Base-by-base conservation (phyloP, 306 rosid genomes). In the Acacia melanoxylon region DNA sequence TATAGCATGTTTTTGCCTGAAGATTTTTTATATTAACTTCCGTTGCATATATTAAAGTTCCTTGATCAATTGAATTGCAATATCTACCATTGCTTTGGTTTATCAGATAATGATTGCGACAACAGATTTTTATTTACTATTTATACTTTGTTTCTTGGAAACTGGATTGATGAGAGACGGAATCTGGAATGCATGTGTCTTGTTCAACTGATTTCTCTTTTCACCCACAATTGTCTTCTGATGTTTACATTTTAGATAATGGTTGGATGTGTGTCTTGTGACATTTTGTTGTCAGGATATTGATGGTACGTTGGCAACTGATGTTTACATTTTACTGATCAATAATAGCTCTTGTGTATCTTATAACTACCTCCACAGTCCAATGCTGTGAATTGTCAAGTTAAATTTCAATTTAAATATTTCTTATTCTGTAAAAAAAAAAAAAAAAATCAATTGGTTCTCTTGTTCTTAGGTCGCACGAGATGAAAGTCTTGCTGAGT, bases 251-350 rank as follows among this genome's bases (percentile, higher is more conserved):
- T 74, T 69, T 63, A 68, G 65, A 74, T 81, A 75, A 51, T 71
- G 42, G 56, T 78, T 51, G 24, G n/a, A 44, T 37, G n/a, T 65
- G 19, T 82, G 42, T 59, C 79, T 56, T 61, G 11, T 76, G 68
- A 78, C 82, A 80, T 72, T 85, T 42, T 80, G 72, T 46, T 84
- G 52, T 80, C 89, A 93, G 98, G 99, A 95, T 86, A 92, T 93
- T 91, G 97, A 98, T 76, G 99, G 99, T 75, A 95, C 96, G 70
- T 91, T 95, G 92, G 97, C 37, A 33, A 33, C 37, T 33, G 37
- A 33, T 0, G 37, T 33, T 33, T 33, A 4, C 37, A 33, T 46
- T 46, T 46, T 10, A 3, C 11, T 12, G 49, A 44, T 54, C 68
- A 41, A 83, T 80, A 65, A 10, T 74, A 51, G 49, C 44, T 78